Evolutionary conservation across 495 filamentous ascomycete species (phyloP).

Genomic region (Extremus antarcticus): DNA sequence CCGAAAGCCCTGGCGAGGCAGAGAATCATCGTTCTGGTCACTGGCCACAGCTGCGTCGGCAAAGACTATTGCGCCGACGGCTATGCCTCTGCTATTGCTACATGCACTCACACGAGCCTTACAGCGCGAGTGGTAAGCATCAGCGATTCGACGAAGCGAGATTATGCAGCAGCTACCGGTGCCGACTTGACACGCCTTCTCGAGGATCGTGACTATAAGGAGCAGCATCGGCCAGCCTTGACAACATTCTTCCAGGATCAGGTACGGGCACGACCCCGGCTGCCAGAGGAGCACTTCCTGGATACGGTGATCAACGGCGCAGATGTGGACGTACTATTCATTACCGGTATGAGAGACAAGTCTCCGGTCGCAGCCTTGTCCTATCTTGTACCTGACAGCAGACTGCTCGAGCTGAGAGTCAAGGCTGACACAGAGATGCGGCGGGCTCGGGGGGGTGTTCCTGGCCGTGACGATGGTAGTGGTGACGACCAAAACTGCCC

Average conservation of each 20-base stretch:
- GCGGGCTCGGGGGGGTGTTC: no score
- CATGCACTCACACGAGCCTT: no score
- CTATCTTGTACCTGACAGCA: slow-evolving; percentile 46
- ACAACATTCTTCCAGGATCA: slow-evolving; percentile 44
- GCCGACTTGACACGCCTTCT: slow-evolving; percentile 42
- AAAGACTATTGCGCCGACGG: slow-evolving; percentile 49
- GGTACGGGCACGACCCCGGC: slow-evolving; percentile 34
- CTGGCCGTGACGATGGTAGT: not conserved
- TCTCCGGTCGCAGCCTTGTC: slow-evolving; percentile 45
- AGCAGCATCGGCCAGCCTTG: slow-evolving; percentile 46
- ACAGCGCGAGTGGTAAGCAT: slow-evolving; percentile 44
- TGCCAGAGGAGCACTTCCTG: slow-evolving; percentile 29
- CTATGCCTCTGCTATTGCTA: not conserved
- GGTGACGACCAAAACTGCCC: not conserved
- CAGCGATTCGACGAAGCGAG: slow-evolving; percentile 48
- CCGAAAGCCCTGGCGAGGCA: slow-evolving; percentile 16
- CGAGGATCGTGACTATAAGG: slow-evolving; percentile 48
- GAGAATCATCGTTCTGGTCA: slow-evolving; percentile 50
- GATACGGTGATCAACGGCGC: slow-evolving; percentile 34
- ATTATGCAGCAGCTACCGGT: slow-evolving; percentile 45
- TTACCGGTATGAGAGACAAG: slow-evolving; percentile 58
- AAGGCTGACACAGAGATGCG: slow-evolving; percentile 36
- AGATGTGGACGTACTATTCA: slow-evolving; percentile 47
- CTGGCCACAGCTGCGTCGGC: slow-evolving; percentile 46
- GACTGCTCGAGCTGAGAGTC: slow-evolving; percentile 45